Evolutionary conservation across 1,284 basidiomycete genomes (phyloP).

Genomic region (Mrakiaceae sp.): DNA sequence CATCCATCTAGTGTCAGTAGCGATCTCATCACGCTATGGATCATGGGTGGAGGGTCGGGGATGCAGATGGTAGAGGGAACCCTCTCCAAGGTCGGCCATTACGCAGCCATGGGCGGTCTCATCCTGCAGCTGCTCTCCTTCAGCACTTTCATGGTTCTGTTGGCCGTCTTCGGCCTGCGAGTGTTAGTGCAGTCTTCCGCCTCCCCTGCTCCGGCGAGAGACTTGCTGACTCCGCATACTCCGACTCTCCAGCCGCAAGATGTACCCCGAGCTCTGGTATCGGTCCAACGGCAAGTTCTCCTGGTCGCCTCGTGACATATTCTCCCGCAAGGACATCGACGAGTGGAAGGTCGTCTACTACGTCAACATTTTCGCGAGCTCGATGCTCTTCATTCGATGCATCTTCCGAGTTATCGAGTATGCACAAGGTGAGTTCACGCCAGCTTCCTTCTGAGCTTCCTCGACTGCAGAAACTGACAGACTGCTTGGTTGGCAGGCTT

Average conservation of each 20-base stretch:
- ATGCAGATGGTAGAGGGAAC: background rate
- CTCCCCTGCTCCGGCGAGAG: background rate
- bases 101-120: background rate
- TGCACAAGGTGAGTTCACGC: background rate
- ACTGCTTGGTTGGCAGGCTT: background rate
- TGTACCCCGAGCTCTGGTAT: background rate
- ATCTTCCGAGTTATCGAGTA: slow-evolving; percentile 2
- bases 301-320: background rate
- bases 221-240: background rate
- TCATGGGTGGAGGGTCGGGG: background rate
- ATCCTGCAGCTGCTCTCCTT: background rate
- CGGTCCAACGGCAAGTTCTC: background rate
- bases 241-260: background rate
- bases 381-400: background rate
- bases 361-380: background rate
- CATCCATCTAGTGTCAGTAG: background rate
- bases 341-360: background rate
- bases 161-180: background rate
- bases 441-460: background rate
- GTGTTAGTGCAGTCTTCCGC: background rate
- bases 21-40: background rate
- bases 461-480: background rate
- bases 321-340: background rate
- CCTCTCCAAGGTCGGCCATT: background rate
- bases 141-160: background rate